Evolutionary conservation across 2,329 filamentous ascomycete genomes (phyloP), one percentile per base, ranked within the genome.

Genomic region (Lasiodiplodia sp.): DNA sequence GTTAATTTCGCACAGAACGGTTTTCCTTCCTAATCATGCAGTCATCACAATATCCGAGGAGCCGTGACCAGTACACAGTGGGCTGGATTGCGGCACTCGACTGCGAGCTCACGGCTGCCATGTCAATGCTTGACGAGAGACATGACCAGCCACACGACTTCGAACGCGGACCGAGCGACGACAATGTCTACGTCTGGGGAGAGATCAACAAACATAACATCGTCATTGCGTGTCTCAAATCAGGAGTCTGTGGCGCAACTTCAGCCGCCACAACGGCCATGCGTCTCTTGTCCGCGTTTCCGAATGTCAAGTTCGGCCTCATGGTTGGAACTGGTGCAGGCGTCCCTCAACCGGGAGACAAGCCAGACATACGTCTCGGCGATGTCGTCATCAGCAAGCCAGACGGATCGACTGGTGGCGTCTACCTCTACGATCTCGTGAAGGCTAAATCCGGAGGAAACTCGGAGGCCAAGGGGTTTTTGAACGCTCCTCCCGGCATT

Each of bases 311-410:
- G 14, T 72, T 74, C 28, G 72, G 71, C 40, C 64, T 75, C 6
- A 69, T 75, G 68, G 72, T 75, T 4, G 74, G 74, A 7, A 73
- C 73, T 14, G 72, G 70, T 1, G 72, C 73, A 8, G 75, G 74
- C 10, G 72, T 74, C 6, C 72, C 71, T 16, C 72, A 55, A 38
- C 37, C 28, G n/a, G 34, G 52, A 28, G n/a, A 14, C 1, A 44
- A 44, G 14, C 38, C 38, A 6, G 73, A 76, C 23, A 70, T 76
- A 3, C 71, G 75, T 2, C 73, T 76, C 4, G 75, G 75, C 2
- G 75, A 77, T 53, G 69, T 77, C 16, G 71, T 75, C 1, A 67
- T 77, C 47, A 74, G 74, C 55, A 65, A 69, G 28, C 75, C 75
- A 0, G 40, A 66, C 2, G 58, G 64, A 0, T 34, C 23, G 4